Conservation (phyloP, 2,329 filamentous ascomycete species). For the Diplodia corticola region DNA sequence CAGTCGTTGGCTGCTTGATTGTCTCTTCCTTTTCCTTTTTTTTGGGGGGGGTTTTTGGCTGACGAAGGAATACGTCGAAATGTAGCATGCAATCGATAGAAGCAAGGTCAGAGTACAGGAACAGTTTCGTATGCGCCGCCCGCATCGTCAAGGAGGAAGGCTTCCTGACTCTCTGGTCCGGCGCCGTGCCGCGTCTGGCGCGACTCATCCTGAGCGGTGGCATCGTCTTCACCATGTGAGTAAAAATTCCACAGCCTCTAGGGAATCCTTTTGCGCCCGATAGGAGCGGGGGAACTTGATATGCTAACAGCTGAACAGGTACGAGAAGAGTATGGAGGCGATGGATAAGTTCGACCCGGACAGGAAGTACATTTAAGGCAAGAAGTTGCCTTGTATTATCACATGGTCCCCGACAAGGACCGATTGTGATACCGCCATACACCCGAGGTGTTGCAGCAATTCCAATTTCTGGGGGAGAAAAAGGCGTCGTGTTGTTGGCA, state of each 20-base stretch:
- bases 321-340: slow-evolving; percentile 93
- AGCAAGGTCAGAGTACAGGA: slow-evolving; percentile 76
- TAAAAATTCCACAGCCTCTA: slow-evolving; percentile 70
- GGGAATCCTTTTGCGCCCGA: slow-evolving; percentile 39
- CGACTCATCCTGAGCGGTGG: slow-evolving; percentile 88
- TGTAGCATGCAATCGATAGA: slow-evolving; percentile 90
- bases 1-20: slow-evolving; percentile 37
- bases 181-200: slow-evolving; percentile 81
- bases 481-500: background rate
- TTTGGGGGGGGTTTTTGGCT: too few species aligned
- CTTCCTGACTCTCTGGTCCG: slow-evolving; percentile 88
- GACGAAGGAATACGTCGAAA: background rate
- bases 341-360: slow-evolving; percentile 80
- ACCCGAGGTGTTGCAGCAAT: background rate
- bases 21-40: slow-evolving; percentile 10
- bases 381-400: background rate
- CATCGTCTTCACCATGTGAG: slow-evolving; percentile 90
- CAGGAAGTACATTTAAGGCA: slow-evolving; percentile 69
- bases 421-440: background rate
- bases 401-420: background rate
- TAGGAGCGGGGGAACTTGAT: background rate
- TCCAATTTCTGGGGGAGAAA: background rate
- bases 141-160: slow-evolving; percentile 89
- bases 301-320: slow-evolving; percentile 46
- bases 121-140: slow-evolving; percentile 78